phyloP scores from a whole-genome alignment of 495 filamentous ascomycete species.

The Aspergillus incahuasiensis region DNA sequence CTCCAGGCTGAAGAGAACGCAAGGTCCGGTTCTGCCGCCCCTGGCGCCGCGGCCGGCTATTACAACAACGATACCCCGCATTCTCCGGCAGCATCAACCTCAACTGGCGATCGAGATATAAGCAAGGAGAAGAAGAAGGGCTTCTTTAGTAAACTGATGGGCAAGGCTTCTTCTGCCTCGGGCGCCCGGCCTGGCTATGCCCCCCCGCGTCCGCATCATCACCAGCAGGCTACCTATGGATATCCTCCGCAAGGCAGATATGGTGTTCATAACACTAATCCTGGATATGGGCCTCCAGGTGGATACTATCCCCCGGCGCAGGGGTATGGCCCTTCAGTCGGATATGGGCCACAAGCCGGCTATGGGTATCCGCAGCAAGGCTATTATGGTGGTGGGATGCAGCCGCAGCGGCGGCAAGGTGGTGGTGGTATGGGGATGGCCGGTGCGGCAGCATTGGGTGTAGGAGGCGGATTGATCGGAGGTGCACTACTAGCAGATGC shows the following conservation, averaged over 20 bases:
- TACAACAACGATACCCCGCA: constrained; percentile 32
- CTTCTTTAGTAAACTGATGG: constrained; percentile 49
- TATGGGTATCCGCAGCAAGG: constrained; percentile 37
- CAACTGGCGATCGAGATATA: constrained; percentile 17
- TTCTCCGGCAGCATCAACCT: constrained; percentile 15
- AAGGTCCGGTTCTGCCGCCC: constrained; percentile 29
- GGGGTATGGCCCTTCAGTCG: constrained; percentile 1
- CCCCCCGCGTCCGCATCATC: constrained; percentile 30
- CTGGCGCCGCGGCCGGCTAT: constrained; percentile 41
- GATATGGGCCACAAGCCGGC: constrained; percentile 18
- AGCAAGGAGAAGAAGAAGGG: constrained; percentile 16
- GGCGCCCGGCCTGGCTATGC: not conserved
- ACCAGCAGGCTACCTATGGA: constrained; percentile 25
- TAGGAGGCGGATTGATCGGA: constrained; percentile 72
- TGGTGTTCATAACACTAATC: not conserved
- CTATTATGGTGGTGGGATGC: constrained; percentile 18
- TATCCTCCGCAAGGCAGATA: not conserved
- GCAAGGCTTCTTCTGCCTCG: constrained; percentile 24
- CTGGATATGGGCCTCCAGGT: constrained; percentile 19
- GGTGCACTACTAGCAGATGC: constrained; percentile 64
- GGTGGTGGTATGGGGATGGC: constrained; percentile 57
- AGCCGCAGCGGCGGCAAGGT: constrained; percentile 1
- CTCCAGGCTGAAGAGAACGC: constrained; percentile 81
- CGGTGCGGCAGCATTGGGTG: constrained; percentile 69
- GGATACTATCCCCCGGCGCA: constrained; percentile 10